Percentiles rank a stretch among this genome's conserved stretches.
Conservation (phyloP, 2,329 filamentous ascomycete species). For the Leptographium radiaticola region DNA sequence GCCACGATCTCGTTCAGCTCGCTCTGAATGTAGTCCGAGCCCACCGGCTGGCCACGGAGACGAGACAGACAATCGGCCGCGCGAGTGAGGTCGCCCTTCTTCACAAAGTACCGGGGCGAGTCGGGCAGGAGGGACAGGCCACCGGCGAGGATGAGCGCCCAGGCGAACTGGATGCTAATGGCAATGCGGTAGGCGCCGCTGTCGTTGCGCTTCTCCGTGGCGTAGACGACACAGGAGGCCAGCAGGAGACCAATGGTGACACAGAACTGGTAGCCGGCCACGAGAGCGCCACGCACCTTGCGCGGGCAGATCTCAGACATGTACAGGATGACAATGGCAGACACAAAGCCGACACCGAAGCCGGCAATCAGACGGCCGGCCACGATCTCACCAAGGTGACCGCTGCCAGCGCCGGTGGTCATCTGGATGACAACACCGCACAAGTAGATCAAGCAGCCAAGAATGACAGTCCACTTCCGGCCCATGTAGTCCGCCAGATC, state of each 20-base stretch:
- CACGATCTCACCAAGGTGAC: constrained; percentile 49
- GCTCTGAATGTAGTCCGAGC: constrained; percentile 62
- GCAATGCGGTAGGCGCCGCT: constrained; percentile 67
- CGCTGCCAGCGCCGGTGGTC: constrained; percentile 29
- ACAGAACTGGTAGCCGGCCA: constrained; percentile 58
- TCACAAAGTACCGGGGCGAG: constrained; percentile 76
- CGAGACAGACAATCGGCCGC: constrained; percentile 50
- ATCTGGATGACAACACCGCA: constrained; percentile 57
- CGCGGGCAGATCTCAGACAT: constrained; percentile 70
- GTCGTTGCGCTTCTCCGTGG: constrained; percentile 46
- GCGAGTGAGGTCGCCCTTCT: constrained; percentile 54
- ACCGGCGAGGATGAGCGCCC: constrained; percentile 59
- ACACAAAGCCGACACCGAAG: constrained; percentile 69
- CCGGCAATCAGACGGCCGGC: constrained; percentile 64
- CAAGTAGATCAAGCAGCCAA: constrained; percentile 58
- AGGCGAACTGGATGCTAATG: constrained; percentile 67
- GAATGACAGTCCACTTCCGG: constrained; percentile 58
- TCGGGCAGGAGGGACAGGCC: constrained; percentile 72
- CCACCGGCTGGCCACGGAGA: constrained; percentile 60
- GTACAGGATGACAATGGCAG: constrained; percentile 70
- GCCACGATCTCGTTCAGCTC: constrained; percentile 79
- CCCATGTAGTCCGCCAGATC: constrained; percentile 65
- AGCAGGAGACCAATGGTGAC: constrained; percentile 58
- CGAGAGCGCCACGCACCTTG: constrained; percentile 43
- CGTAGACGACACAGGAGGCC: constrained; percentile 51